These are phyloP conservation scores for Lasiosphaeria miniovina DNA, from an alignment of 495 filamentous ascomycete genomes.

Conservation along the genomic window DNA sequence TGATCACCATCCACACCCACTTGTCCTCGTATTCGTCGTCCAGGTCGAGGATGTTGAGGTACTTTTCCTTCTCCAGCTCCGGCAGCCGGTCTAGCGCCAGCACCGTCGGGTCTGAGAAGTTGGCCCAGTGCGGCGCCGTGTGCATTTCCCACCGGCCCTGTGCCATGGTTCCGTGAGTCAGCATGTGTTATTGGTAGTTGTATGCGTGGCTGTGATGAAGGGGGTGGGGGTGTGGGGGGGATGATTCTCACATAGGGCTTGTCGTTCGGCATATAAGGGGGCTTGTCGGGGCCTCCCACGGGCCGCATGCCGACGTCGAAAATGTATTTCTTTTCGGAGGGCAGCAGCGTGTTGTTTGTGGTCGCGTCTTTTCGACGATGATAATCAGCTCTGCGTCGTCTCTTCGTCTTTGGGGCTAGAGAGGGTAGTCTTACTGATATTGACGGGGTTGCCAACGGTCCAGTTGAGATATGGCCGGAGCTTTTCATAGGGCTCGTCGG, in stretches of 20 bases:
- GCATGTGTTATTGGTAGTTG: no score
- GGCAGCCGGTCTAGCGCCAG: conserved; percentile 5
- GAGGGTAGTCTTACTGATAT: conserved; percentile 8
- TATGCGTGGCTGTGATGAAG: neutral
- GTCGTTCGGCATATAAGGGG: conserved; percentile 11
- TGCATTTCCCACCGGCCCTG: conserved; percentile 14
- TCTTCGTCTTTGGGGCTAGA: neutral
- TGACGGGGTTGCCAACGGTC: conserved; percentile 15
- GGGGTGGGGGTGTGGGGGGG: neutral
- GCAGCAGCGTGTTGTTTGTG: neutral
- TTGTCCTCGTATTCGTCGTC: neutral
- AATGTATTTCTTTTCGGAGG: conserved; percentile 11
- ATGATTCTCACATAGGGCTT: conserved; percentile 2
- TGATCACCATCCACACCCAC: conserved; percentile 20
- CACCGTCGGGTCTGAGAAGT: conserved; percentile 42
- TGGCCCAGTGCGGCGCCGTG: conserved; percentile 25
- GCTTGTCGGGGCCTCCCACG: conserved; percentile 12
- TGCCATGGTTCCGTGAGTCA: no score
- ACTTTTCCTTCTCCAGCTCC: conserved; percentile 1
- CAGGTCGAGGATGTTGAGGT: conserved; percentile 10
- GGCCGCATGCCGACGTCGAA: conserved; percentile 15
- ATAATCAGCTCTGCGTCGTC: neutral
- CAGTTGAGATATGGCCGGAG: conserved; percentile 8
- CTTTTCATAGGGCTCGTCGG: conserved; percentile 15
- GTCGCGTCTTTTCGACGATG: neutral